A percentile compares a stretch with the other conserved stretches of the same genome.
Conservation (phyloP, 257 asterid genomes). For the Solanum etuberosum region DNA sequence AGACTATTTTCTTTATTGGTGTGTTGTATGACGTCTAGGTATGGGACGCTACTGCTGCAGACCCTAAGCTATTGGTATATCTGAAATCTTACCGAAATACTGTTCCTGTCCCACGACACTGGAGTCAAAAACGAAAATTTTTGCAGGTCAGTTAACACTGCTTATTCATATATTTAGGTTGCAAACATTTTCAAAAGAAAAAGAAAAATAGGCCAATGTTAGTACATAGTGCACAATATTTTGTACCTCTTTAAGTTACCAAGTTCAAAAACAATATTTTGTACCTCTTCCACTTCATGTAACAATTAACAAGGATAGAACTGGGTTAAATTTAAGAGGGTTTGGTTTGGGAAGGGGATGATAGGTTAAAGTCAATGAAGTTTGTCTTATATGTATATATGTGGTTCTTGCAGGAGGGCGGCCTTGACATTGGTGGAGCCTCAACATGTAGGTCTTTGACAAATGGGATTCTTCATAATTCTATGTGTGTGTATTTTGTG, state of each 20-base stretch:
- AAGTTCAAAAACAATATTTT: not conserved
- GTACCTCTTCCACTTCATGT: not conserved
- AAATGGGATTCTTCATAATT: constrained; percentile 66
- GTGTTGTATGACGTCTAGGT: constrained; percentile 39
- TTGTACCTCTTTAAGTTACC: not conserved
- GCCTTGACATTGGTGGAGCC: constrained; percentile 88
- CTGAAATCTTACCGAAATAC: constrained; percentile 87
- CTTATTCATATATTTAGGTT: not conserved
- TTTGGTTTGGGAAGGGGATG: constrained; percentile 51
- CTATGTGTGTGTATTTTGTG: constrained; percentile 14
- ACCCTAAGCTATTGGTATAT: constrained; percentile 87
- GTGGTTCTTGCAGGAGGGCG: constrained; percentile 98
- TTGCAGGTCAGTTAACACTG: constrained; percentile 63
- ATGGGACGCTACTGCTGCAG: constrained; percentile 95
- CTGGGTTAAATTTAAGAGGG: constrained; percentile 25
- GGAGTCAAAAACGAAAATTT: constrained; percentile 95
- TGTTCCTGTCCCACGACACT: constrained; percentile 98
- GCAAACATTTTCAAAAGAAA: not conserved
- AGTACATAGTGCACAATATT: not conserved
- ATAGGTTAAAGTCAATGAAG: constrained; percentile 47
- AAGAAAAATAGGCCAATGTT: not conserved
- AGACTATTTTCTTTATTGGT: not conserved
- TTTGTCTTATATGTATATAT: constrained; percentile 86
- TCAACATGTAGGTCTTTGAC: constrained; percentile 96
- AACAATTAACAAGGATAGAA: constrained; percentile 3